Base-by-base conservation (phyloP, 257 asterid species). In the Plantago elongata region DNA sequence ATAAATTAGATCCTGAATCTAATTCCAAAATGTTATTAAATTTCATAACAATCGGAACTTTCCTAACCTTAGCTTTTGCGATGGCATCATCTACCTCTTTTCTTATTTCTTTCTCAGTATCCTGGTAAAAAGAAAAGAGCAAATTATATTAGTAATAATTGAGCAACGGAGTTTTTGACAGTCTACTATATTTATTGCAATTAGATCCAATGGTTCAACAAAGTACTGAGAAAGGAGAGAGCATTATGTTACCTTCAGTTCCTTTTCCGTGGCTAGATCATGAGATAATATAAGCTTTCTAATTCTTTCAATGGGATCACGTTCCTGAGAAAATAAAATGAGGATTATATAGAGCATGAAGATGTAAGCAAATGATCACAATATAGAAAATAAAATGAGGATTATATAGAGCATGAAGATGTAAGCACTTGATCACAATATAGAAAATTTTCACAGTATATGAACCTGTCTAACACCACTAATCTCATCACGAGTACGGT, bases 401-500 rank as follows among this genome's bases (percentile, higher is more conserved):
- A 61, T 30, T n/a, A 11, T 16, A 61, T 45, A 45, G 11, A 11
- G 51, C 34, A 48, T 15, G 57, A 55, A 61, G 27, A 45, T 11
- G 58, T 29, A 61, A 45, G 42, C 17, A 72, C 11, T 13, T 16
- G 22, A 46, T 51, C 48, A 43, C n/a, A 54, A 55, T 7, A 50
- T 29, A 54, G 29, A 57, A 43, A 66, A 45, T 4, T 45, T 43
- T 55, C 54, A 68, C 54, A 47, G 9, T 56, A 67, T 58, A 44
- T 43, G 44, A 14, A 92, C 99, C 97, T 93, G 97, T 79, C 99
- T 83, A 66, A 93, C 74, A 49, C 92, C 97, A 71, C 83, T 71
- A 69, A 93, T 85, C 78, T 85, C 99, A 76, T 87, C 96, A 75
- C 97, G 96, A 15, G 99, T 87, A 18, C 97, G 94, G 54, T 92